Base-by-base conservation (phyloP, 306 rosid genomes). In the Crataegus laevigata region DNA sequence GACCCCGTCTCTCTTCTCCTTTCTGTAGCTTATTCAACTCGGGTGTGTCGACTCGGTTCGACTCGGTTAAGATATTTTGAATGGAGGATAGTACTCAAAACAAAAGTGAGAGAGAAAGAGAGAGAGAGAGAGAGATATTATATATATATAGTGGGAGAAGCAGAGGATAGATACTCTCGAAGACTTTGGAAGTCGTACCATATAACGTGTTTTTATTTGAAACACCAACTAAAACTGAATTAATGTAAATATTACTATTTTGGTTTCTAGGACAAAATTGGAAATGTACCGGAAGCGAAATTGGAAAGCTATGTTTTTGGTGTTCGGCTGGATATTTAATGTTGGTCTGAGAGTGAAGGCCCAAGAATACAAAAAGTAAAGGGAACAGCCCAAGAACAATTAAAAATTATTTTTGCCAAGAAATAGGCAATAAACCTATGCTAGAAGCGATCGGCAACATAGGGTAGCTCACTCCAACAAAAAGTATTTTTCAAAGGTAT, bases 361-460 rank as follows among this genome's bases (percentile, higher is more conserved):
- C 36, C 36, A 32, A 32, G 1, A 32, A 5, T 32, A 6, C 36
- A 32, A 5, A 32, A 32, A 5, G 1, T 6, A 32, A 32, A 32
- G 4, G 36, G 8, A 32, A 32, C 36, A 5, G 8, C 8, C 36
- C 8, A 32, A 32, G 36, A 32, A 32, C 8, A 32, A 32, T 32
- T 32, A 32, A 32, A 32, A 32, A 32, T 32, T 1, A 32, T 32
- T 32, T 32, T 32, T 32, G 7, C 7, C 1, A 32, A 32, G 6
- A 32, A 32, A 32, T 32, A 32, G 0, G 36, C 36, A 32, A 32
- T 6, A 32, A 32, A 1, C 7, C 7, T 32, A 32, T 32, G 7
- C 5, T 32, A 5, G 36, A 32, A 32, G 36, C 0, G 36, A 32
- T 32, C 0, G 1, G 36, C 6, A 1, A 32, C 7, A 32, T 0